These are phyloP conservation scores for Fusarium phyllophilum DNA, from an alignment of 2,329 filamentous ascomycete species.

Conservation along the genomic window DNA sequence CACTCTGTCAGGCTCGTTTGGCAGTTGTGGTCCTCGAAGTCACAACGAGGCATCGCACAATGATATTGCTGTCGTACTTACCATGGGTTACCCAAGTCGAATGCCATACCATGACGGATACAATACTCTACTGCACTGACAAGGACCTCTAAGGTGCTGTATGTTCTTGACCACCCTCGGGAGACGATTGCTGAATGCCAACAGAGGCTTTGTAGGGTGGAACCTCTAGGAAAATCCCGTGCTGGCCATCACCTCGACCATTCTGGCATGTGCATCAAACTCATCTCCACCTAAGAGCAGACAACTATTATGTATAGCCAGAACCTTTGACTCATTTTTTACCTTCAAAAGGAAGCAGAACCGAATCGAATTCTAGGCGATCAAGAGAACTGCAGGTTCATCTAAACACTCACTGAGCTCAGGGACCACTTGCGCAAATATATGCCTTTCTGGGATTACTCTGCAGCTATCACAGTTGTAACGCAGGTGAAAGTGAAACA, in stretches of 20 bases:
- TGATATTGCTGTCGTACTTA: neutral
- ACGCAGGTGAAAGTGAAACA: neutral
- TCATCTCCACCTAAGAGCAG: neutral
- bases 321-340: neutral
- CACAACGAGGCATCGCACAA: neutral
- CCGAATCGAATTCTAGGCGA: neutral
- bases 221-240: neutral
- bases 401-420: neutral
- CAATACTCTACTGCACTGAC: neutral
- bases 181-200: neutral
- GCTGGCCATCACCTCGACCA: neutral
- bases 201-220: neutral
- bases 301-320: neutral
- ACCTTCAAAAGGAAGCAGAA: neutral
- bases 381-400: neutral
- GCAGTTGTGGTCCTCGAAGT: neutral
- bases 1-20: neutral
- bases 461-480: neutral
- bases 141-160: neutral
- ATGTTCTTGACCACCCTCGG: neutral
- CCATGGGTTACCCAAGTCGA: neutral
- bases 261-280: neutral
- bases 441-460: neutral
- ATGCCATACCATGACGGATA: neutral
- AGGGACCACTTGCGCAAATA: neutral